Percentiles rank a stretch among this genome's conserved stretches.
Evolutionary conservation across 2,329 filamentous ascomycete genomes (phyloP).

Genomic region (Xylaria sp.): DNA sequence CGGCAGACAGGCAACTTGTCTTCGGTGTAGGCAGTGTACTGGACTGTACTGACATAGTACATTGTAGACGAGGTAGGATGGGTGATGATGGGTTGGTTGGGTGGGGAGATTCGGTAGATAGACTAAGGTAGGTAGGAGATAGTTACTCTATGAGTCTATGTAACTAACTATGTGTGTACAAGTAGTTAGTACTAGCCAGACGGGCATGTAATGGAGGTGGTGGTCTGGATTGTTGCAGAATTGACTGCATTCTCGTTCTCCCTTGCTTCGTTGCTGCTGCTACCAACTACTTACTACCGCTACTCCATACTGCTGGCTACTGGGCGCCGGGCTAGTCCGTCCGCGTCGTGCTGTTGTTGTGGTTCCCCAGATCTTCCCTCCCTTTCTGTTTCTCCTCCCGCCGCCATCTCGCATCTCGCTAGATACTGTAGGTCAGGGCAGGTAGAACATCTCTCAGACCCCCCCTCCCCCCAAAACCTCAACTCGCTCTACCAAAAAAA

Average conservation of each 20-base stretch:
- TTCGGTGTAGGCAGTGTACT: no score
- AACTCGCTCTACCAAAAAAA: neutral
- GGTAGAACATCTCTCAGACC: conserved; percentile 34
- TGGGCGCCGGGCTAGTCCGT: conserved; percentile 23
- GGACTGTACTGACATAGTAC: no score
- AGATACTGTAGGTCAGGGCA: neutral
- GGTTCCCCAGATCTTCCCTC: conserved; percentile 22
- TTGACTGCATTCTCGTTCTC: conserved; percentile 12
- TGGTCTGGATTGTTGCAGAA: conserved; percentile 31
- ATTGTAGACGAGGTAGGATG: no score
- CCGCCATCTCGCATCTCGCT: conserved; percentile 37
- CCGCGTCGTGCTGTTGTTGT: conserved; percentile 21
- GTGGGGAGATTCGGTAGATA: neutral
- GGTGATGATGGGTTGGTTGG: no score
- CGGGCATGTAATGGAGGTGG: no score
- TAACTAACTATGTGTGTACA: no score
- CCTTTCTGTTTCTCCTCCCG: conserved; percentile 41
- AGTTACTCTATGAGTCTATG: no score
- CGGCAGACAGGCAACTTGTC: neutral
- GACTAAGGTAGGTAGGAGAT: neutral
- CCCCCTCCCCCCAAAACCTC: neutral
- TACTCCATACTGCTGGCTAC: no score
- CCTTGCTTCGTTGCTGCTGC: conserved; percentile 22
- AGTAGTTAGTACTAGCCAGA: no score
- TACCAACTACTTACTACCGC: no score